Percentiles rank a stretch among this genome's conserved stretches.
Conservation (phyloP, 176 grass and related monocot genomes). For the Bonia amplexicaulis region DNA sequence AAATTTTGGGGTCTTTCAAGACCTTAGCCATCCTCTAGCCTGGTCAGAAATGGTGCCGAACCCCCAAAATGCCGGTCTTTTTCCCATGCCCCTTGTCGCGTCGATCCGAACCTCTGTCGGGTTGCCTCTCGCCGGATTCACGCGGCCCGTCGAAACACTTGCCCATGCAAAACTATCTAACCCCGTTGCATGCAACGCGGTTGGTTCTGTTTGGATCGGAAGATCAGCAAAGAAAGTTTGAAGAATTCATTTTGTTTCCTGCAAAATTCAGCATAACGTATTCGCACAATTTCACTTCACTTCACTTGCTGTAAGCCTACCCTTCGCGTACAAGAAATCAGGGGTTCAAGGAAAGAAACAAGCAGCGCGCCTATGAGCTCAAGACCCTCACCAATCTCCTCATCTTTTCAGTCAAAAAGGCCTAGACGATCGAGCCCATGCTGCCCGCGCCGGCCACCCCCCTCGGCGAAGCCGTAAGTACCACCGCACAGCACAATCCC, state of each 20-base stretch:
- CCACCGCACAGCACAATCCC: neutral
- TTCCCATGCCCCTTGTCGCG: neutral
- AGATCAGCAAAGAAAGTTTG: neutral
- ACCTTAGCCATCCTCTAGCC: neutral
- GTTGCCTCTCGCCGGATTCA: neutral
- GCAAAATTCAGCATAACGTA: neutral
- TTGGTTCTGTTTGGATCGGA: neutral
- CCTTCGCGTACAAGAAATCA: neutral
- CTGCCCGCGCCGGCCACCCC: neutral
- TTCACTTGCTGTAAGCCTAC: neutral
- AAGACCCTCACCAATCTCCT: neutral
- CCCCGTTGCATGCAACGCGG: neutral
- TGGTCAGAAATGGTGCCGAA: neutral
- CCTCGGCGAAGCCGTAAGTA: neutral
- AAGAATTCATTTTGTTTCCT: neutral
- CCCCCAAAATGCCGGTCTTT: neutral
- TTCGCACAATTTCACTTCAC: neutral
- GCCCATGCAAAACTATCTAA: neutral
- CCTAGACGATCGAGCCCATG: neutral
- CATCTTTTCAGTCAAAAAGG: neutral
- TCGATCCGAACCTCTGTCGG: slow-evolving; percentile 24
- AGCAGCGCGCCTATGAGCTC: neutral
- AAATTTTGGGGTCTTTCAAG: no score
- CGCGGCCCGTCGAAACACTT: neutral
- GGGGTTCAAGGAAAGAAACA: neutral